Base-by-base conservation (phyloP, 1,284 basidiomycete genomes). In the Leccinum angustisporum region DNA sequence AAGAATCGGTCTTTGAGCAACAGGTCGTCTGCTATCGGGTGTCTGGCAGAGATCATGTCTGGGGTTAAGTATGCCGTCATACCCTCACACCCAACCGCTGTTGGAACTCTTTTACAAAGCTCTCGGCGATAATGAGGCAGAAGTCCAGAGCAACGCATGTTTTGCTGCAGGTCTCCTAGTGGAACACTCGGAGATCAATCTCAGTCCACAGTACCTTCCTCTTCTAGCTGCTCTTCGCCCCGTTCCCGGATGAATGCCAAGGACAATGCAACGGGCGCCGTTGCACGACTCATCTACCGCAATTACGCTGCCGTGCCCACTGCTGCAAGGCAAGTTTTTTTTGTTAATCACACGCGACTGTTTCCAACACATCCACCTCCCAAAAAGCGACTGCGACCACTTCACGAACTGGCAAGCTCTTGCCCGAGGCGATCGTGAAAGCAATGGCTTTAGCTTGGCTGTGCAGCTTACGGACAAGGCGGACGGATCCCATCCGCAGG, bases 81-180 rank as follows among this genome's bases (percentile, higher is more conserved):
- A 27, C 1, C 88, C 91, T 14, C 93, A 87, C 73, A 98, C 97
- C 3, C 85, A 92, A 68, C 85, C 85, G n/a, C 80, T 97, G 16
- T 82, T 95, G 61, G 86, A 92, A 63, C 83, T 97, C 63, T 91
- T 97, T 79, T 89, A 91, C 74, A 83, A 83, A 62, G 95, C 93
- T 9, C 84, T 99, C 33, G 77, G 84, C 63, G 97, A 99, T 73
- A 80, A 85, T 43, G 97, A 98, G 60, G 80, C 90, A 9, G 95
- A 98, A 75, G 96, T 99, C 5, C 88, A 94, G 70, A 96, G 94
- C 77, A 99, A 99, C 72, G 95, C 96, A 34, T 95, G 95, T 10
- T 99, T 98, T 73, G 96, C 95, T 27, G 83, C 90, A 34, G 97
- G 97, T 66, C 88, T 97, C 52, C 84, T 99, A 63, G 86, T 98